Evolutionary conservation across 768 basidiomycete species (phyloP), one percentile per base, ranked within the genome.

Genomic region (Leccinellum luteum): DNA sequence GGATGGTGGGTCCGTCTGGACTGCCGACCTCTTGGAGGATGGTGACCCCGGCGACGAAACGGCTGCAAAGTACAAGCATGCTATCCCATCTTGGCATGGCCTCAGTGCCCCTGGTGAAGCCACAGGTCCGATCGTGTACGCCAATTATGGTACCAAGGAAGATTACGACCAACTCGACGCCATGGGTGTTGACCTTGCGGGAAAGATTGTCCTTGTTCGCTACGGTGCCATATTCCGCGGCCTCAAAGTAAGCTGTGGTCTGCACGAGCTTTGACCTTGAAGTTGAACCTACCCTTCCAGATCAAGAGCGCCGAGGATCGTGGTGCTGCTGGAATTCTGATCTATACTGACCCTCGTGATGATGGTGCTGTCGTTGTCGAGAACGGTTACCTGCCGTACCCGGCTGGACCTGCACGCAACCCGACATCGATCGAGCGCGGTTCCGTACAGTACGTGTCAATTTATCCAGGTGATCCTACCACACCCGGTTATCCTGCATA

Each of bases 401-500:
- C 94, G 1, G 76, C 82, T 19, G 94, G 95, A 8, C 94, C 94
- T 28, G 94, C 93, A 48, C 82, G 92, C 50, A 90, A 92, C 73
- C 89, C 88, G 0, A 82, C 83, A 1, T 84, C 89, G 15, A 85
- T 97, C 10, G 86, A 97, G 67, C 84, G 94, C 52, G 94, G 94
- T 31, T 89, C 86, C 43, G 92, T 91, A 3, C 84, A 87, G 64
- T 91, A 78, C 69, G 66, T 90, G 52, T 82, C 81, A 21, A 63
- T 74, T 2, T 90, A 87, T 66, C 84, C 84, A 13, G 85, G 87
- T 12, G 89, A 91, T 64, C 92, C 94, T 3, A 85, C 89, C 0
- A 97, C 94, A 2, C 94, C 94, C 2, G 91, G 90, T 17, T 81
- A 84, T 61, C 95, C 95, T 38, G 81, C 95, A 3, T 97, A 97